Conservation (phyloP, 1,284 basidiomycete genomes). For the Pterulicium gracile region DNA sequence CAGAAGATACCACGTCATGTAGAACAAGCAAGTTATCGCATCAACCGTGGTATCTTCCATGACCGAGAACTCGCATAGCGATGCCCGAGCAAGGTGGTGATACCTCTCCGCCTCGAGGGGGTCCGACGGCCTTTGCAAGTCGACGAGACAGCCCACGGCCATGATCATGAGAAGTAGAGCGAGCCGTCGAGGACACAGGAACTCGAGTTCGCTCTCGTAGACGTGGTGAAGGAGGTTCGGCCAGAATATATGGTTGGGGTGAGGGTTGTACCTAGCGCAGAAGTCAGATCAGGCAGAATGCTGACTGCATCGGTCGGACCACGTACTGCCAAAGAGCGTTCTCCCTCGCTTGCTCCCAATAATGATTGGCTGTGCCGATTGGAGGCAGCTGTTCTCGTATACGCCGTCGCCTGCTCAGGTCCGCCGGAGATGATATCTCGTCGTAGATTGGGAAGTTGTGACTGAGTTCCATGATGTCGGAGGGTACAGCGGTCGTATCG, state of each 20-base stretch:
- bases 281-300: conserved; percentile 26
- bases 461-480: conserved; percentile 27
- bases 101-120: conserved; percentile 41
- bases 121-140: conserved; percentile 32
- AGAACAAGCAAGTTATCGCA: conserved; percentile 42
- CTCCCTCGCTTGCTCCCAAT: conserved; percentile 35
- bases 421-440: conserved; percentile 22
- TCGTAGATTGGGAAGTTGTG: conserved; percentile 29
- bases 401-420: conserved; percentile 24
- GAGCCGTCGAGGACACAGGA: conserved; percentile 37
- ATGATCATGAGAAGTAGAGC: conserved; percentile 33
- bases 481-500: conserved; percentile 18
- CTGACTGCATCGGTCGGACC: conserved; percentile 21
- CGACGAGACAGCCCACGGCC: conserved; percentile 35
- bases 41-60: conserved; percentile 50
- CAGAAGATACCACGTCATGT: conserved; percentile 35
- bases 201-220: conserved; percentile 28
- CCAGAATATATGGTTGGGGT: conserved; percentile 42
- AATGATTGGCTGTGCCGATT: conserved; percentile 25
- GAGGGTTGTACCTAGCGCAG: conserved; percentile 36
- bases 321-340: conserved; percentile 40
- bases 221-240: conserved; percentile 39
- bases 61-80: conserved; percentile 43
- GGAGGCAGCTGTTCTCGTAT: conserved; percentile 27
- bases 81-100: conserved; percentile 44